Evolutionary conservation across 2,329 filamentous ascomycete genomes (phyloP).

Genomic region (Stachybotrys elegans): DNA sequence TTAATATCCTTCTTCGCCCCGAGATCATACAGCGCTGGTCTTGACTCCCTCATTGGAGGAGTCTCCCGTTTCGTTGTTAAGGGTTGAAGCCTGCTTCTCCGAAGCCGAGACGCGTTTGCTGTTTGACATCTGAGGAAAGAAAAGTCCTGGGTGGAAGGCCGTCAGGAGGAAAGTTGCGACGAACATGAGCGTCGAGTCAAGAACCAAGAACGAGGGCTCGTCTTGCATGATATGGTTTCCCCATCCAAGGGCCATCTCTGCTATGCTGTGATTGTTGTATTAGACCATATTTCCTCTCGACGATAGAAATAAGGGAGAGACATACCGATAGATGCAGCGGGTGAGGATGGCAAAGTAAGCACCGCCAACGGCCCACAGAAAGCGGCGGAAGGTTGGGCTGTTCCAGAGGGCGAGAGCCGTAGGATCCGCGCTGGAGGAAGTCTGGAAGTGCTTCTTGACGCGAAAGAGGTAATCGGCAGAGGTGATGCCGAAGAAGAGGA

Average conservation of each 20-base stretch:
- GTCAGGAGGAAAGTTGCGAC: slow-evolving; percentile 45
- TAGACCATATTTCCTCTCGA: background rate
- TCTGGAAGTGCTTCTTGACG: slow-evolving; percentile 31
- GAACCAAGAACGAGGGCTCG: slow-evolving; percentile 52
- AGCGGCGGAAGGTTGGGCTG: slow-evolving; percentile 36
- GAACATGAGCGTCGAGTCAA: slow-evolving; percentile 48
- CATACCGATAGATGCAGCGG: slow-evolving; percentile 51
- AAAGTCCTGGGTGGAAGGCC: slow-evolving; percentile 47
- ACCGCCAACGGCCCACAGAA: slow-evolving; percentile 35
- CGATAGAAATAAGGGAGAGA: slow-evolving; percentile 5
- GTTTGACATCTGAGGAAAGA: slow-evolving; percentile 50
- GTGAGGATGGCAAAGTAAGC: slow-evolving; percentile 42
- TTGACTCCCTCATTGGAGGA: slow-evolving; percentile 20
- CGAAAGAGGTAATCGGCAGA: slow-evolving; percentile 41
- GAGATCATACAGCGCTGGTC: slow-evolving; percentile 10
- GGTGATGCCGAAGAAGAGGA: slow-evolving; percentile 39
- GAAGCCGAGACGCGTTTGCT: slow-evolving; percentile 8
- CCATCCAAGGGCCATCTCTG: slow-evolving; percentile 61
- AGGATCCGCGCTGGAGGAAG: slow-evolving; percentile 19
- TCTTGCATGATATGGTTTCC: slow-evolving; percentile 60
- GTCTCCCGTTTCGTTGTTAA: slow-evolving; percentile 18
- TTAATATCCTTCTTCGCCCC: too few species aligned
- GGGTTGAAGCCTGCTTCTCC: slow-evolving; percentile 13
- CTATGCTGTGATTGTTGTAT: slow-evolving; percentile 41
- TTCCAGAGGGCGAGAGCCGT: slow-evolving; percentile 34